These are phyloP conservation scores for Leptographium lundbergii DNA, from an alignment of 2,329 filamentous ascomycete species.

Conservation along the genomic window DNA sequence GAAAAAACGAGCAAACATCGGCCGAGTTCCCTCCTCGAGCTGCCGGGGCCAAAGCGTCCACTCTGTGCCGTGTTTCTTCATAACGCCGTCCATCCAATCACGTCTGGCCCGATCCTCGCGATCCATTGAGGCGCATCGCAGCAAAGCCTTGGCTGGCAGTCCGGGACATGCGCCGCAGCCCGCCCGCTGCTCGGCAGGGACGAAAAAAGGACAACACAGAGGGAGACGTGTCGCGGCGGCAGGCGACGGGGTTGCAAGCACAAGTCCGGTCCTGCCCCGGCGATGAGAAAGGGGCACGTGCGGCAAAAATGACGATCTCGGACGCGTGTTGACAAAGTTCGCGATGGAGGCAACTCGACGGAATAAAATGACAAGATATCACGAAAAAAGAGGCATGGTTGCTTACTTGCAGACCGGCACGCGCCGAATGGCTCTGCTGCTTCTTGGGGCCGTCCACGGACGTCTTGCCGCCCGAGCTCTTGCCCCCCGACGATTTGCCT, in stretches of 20 bases:
- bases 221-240: not conserved
- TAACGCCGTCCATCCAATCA: not conserved
- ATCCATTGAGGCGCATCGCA: no score
- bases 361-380: conserved; percentile 9
- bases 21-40: not conserved
- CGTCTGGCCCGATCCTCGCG: not conserved
- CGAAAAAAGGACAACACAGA: not conserved
- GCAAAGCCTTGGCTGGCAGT: no score
- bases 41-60: no score
- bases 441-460: conserved; percentile 61
- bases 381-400: conserved; percentile 6
- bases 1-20: not conserved
- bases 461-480: conserved; percentile 71
- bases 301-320: not conserved
- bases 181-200: not conserved
- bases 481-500: conserved; percentile 84
- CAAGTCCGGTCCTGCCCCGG: not conserved
- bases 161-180: not conserved
- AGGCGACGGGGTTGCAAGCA: not conserved
- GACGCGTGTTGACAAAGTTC: conserved; percentile 7
- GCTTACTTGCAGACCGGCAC: conserved; percentile 89
- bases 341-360: conserved; percentile 4
- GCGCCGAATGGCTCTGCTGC: conserved; percentile 89
- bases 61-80: no score
- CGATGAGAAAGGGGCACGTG: not conserved